Conservation (phyloP, 1,284 basidiomycete species). For the Schizophyllum commune region DNA sequence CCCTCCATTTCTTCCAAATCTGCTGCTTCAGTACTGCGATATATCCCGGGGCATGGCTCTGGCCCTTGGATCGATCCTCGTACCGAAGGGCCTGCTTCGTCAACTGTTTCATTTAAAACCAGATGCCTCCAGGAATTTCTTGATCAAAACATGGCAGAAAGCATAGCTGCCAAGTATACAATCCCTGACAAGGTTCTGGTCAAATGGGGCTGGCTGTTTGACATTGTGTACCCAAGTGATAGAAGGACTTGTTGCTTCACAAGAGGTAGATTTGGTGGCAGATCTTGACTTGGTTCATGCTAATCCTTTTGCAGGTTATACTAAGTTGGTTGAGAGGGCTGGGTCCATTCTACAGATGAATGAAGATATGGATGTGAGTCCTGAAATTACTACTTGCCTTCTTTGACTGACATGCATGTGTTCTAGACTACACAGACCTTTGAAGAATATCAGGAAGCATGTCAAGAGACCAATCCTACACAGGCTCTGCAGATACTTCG, state of each 20-base stretch:
- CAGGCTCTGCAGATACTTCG: slow-evolving; percentile 47
- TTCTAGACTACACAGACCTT: slow-evolving; percentile 56
- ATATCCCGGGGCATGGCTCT: slow-evolving; percentile 39
- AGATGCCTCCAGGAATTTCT: not conserved
- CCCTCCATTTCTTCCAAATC: slow-evolving; percentile 19
- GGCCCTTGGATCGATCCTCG: slow-evolving; percentile 36
- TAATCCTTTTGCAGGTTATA: slow-evolving; percentile 45
- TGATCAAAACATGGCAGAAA: slow-evolving; percentile 1
- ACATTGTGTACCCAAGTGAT: slow-evolving; percentile 63
- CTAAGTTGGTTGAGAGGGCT: slow-evolving; percentile 62
- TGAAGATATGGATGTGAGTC: slow-evolving; percentile 52
- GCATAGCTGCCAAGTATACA: slow-evolving; percentile 14
- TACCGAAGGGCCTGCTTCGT: not conserved
- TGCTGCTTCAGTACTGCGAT: slow-evolving; percentile 30
- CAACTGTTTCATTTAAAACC: not conserved
- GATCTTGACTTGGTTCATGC: not conserved
- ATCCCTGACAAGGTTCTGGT: slow-evolving; percentile 56
- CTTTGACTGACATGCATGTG: not conserved
- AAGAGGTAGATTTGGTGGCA: slow-evolving; percentile 36
- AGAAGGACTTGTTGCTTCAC: slow-evolving; percentile 70
- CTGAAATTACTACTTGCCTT: slow-evolving; percentile 5
- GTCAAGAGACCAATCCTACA: slow-evolving; percentile 23
- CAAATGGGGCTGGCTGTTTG: slow-evolving; percentile 73
- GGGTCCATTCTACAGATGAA: slow-evolving; percentile 71
- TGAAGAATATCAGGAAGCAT: slow-evolving; percentile 42